Evolutionary conservation across 495 filamentous ascomycete species (phyloP).

Genomic region (Aspergillus funiculosus): DNA sequence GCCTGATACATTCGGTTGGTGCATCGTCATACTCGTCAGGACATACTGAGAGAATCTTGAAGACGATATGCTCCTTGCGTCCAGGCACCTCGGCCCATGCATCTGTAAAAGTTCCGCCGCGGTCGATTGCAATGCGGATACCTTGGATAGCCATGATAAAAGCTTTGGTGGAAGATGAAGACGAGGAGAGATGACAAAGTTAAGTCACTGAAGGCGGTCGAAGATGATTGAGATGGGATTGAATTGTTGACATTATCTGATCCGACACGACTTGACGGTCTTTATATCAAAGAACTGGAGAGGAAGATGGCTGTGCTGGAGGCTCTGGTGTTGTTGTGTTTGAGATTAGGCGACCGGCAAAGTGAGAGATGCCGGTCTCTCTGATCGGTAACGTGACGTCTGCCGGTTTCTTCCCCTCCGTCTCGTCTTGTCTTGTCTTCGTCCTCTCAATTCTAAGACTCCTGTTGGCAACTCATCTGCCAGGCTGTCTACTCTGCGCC

Average conservation of each 20-base stretch:
- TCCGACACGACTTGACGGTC: neutral
- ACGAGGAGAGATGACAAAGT: neutral
- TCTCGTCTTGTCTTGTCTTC: too few relatives aligned
- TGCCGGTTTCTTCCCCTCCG: too few relatives aligned
- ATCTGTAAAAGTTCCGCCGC: slow-evolving; percentile 28
- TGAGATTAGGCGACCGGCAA: neutral
- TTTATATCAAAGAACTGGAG: slow-evolving; percentile 1
- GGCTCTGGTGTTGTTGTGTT: too few relatives aligned
- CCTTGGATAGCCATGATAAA: slow-evolving; percentile 10
- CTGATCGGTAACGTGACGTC: too few relatives aligned
- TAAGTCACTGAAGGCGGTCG: too few relatives aligned
- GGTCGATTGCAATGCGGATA: slow-evolving; percentile 17
- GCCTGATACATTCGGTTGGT: slow-evolving; percentile 75
- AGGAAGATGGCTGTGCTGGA: neutral
- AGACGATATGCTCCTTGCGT: slow-evolving; percentile 53
- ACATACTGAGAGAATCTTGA: slow-evolving; percentile 76
- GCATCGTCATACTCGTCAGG: slow-evolving; percentile 74
- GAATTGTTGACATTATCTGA: neutral
- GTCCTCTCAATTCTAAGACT: too few relatives aligned
- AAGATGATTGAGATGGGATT: neutral
- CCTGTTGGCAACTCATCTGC: slow-evolving; percentile 6
- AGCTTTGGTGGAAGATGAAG: neutral
- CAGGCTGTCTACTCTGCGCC: slow-evolving; percentile 4
- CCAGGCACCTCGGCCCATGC: slow-evolving; percentile 22
- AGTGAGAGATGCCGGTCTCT: neutral